Conservation (phyloP, 2,329 filamentous ascomycete species). For the Dothiorella sarmentorum region DNA sequence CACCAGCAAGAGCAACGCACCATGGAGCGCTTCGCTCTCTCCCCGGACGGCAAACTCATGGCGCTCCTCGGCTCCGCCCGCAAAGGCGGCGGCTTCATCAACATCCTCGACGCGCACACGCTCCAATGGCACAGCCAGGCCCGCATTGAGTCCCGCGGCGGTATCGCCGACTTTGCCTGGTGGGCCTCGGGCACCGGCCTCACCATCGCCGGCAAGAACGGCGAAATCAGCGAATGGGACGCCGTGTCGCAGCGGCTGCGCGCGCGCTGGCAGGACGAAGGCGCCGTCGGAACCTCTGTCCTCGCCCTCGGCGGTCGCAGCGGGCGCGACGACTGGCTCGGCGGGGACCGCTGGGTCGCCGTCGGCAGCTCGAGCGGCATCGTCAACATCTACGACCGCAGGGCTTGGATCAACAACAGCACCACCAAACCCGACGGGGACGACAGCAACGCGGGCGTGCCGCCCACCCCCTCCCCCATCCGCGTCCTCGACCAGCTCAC, state of each 20-base stretch:
- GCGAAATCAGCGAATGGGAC: conserved; percentile 87
- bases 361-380: conserved; percentile 84
- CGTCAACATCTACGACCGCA: conserved; percentile 88
- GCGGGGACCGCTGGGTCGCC: conserved; percentile 84
- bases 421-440: conserved; percentile 30
- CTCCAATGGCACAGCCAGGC: conserved; percentile 86
- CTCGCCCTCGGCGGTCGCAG: conserved; percentile 71
- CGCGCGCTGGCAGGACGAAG: conserved; percentile 85
- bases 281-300: conserved; percentile 76
- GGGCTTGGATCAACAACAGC: conserved; percentile 49
- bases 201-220: conserved; percentile 77
- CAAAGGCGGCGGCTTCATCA: conserved; percentile 85
- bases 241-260: conserved; percentile 66
- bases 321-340: conserved; percentile 59
- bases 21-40: conserved; percentile 88
- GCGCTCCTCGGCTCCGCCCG: conserved; percentile 74
- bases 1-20: conserved; percentile 77
- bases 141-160: conserved; percentile 74
- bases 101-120: conserved; percentile 73
- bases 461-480: conserved; percentile 66
- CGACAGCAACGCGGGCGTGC: conserved; percentile 49
- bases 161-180: conserved; percentile 89
- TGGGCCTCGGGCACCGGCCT: conserved; percentile 82
- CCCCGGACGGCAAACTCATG: conserved; percentile 82
- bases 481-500: conserved; percentile 80